phyloP scores from a whole-genome alignment of 2,329 filamentous ascomycete species.

The Stemphylium vesicarium region DNA sequence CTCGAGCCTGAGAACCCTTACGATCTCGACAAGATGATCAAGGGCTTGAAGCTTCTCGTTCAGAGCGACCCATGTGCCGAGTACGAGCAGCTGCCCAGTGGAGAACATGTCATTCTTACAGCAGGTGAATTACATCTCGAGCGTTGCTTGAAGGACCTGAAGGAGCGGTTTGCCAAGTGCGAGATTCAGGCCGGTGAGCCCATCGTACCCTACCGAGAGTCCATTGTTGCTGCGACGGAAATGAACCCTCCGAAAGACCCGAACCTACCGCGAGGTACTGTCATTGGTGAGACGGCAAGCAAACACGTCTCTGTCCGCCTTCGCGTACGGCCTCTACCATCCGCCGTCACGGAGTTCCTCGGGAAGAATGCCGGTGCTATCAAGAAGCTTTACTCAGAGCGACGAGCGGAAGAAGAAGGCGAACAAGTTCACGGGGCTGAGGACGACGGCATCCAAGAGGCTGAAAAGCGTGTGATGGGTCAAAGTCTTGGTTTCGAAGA shows the following conservation, averaged over 20 bases:
- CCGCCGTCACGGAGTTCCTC: constrained; percentile 82
- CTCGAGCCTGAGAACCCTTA: constrained; percentile 91
- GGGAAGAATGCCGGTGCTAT: constrained; percentile 79
- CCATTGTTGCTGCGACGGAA: constrained; percentile 83
- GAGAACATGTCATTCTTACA: constrained; percentile 93
- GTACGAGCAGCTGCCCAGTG: constrained; percentile 90
- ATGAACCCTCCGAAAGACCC: constrained; percentile 90
- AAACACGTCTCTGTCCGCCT: constrained; percentile 83
- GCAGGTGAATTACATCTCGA: constrained; percentile 95
- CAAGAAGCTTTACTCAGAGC: constrained; percentile 77
- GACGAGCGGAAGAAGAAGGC: constrained; percentile 58
- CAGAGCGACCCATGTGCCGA: constrained; percentile 95
- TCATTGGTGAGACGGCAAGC: constrained; percentile 77
- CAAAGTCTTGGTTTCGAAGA: constrained; percentile 74
- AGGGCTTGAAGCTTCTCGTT: constrained; percentile 82
- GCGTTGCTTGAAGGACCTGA: constrained; percentile 88
- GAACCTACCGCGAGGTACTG: constrained; percentile 82
- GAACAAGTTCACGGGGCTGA: constrained; percentile 60
- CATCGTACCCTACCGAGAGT: constrained; percentile 95
- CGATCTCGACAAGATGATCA: constrained; percentile 94
- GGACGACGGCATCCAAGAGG: constrained; percentile 51
- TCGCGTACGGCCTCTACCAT: constrained; percentile 78
- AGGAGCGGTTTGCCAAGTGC: constrained; percentile 90
- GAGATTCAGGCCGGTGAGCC: constrained; percentile 93
- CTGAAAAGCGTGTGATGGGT: constrained; percentile 62